Evolutionary conservation across 23 red algal species (phyloP).

Genomic region (Cyanidium caldarium): DNA sequence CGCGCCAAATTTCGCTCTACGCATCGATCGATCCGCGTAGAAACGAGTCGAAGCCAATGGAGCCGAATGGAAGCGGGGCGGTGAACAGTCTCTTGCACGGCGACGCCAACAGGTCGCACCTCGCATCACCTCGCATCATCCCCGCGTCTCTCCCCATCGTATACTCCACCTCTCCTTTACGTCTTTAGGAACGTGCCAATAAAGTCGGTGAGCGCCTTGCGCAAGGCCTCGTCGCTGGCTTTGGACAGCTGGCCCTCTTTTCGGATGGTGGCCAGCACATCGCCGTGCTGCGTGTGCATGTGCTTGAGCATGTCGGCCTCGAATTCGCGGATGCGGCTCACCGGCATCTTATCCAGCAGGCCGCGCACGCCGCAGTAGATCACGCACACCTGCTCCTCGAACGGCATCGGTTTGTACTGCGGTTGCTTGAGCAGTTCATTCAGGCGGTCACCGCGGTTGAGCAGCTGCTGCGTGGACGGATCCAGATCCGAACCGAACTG

Average conservation of each 20-base stretch:
- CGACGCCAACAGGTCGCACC: too few species aligned
- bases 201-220: constrained; percentile 53
- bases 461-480: constrained; percentile 77
- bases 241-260: constrained; percentile 82
- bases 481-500: constrained; percentile 99
- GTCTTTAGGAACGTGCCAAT: constrained; percentile 46
- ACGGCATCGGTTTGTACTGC: constrained; percentile 74
- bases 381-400: constrained; percentile 63
- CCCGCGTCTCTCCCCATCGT: too few species aligned
- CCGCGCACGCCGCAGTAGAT: constrained; percentile 94
- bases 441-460: constrained; percentile 88
- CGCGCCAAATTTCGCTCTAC: too few species aligned
- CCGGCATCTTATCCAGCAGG: constrained; percentile 92
- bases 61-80: too few species aligned
- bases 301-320: constrained; percentile 66
- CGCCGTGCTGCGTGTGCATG: constrained; percentile 47
- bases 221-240: constrained; percentile 50
- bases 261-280: constrained; percentile 53
- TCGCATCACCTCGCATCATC: too few species aligned
- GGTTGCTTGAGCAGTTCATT: constrained; percentile 91
- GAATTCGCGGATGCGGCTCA: constrained; percentile 56
- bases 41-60: too few species aligned
- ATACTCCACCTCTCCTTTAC: constrained; percentile 12
- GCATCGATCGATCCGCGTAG: too few species aligned
- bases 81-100: too few species aligned